Evolutionary conservation across 2,329 filamentous ascomycete genomes (phyloP), one percentile per base, ranked within the genome.

Genomic region (Microascus cirrosus): DNA sequence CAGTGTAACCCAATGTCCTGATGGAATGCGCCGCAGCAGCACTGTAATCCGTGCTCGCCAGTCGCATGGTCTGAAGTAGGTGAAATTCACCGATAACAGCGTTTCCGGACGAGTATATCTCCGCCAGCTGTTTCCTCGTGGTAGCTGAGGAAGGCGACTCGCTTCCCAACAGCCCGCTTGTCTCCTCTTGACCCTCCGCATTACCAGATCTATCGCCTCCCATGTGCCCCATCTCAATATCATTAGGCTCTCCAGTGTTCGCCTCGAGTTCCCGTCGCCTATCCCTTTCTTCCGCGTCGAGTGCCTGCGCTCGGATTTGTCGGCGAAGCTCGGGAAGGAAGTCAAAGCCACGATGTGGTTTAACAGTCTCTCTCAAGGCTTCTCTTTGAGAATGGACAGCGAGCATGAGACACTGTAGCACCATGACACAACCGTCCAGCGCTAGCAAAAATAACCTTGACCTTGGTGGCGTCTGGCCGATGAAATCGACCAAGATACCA

Each of bases 401-500:
- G 59, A 87, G 68, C 83, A 87, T 85, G 51, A 86, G 67, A 61
- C 81, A 82, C 67, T 88, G 85, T 15, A 86, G 63, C 1, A 68
- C 70, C 45, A 86, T 64, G 8, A 87, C 74, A 34, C 81, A 63
- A 7, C 80, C 25, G 66, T 88, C 85, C 51, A 82, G 68, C 2
- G 80, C 64, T 5, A 86, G 62, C 53, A 86, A 76, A 55, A 79
- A 76, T 18, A 81, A 64, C 61, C 76, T 77, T 25, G 81, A 84
- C 1, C 77, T 75, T 1, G 84, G 81, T 3, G 83, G 81, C 62
- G 78, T 79, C 67, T 88, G 84, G 15, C 85, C 85, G 62, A 88
- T 76, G 62, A 88, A 84, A 65, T 88, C 85, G 63, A 87, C 78
- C 25, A 87, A 74, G 55, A 87, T 73, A 36, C 85, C 85, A 25